Evolutionary conservation across 1,284 basidiomycete genomes (phyloP).

Genomic region (Takashimella tepidaria): DNA sequence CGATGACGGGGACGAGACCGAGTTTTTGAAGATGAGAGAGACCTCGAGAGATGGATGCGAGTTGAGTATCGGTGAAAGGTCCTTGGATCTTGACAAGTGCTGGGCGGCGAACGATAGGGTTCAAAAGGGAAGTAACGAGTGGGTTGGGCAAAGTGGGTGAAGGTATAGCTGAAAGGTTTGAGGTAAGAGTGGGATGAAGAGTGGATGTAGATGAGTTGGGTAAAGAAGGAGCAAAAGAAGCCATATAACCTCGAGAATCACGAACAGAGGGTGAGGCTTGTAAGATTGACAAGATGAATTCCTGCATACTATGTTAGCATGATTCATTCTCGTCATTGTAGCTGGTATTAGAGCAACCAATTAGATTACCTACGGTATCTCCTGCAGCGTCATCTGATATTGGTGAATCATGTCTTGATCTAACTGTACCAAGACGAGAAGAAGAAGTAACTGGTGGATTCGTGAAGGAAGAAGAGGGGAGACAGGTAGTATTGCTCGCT

Average conservation of each 20-base stretch:
- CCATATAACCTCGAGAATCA: slow-evolving; percentile 84
- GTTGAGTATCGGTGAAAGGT: slow-evolving; percentile 90
- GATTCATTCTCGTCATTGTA: too few relatives aligned
- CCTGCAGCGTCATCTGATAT: slow-evolving; percentile 13
- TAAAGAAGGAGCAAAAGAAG: slow-evolving; percentile 61
- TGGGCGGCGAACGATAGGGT: slow-evolving; percentile 58
- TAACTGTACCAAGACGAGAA: not conserved
- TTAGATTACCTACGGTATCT: not conserved
- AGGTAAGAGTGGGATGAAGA: slow-evolving; percentile 47
- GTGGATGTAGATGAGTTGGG: slow-evolving; percentile 18
- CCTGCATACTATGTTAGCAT: too few relatives aligned
- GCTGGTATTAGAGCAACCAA: too few relatives aligned
- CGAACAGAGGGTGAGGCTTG: slow-evolving; percentile 86
- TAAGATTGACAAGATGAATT: slow-evolving; percentile 93
- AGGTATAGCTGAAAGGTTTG: slow-evolving; percentile 4
- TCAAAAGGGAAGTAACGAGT: slow-evolving; percentile 73
- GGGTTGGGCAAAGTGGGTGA: slow-evolving; percentile 48
- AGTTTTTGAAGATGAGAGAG: slow-evolving; percentile 93
- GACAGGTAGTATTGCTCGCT: too few relatives aligned
- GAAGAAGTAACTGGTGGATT: not conserved
- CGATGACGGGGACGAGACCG: slow-evolving; percentile 89
- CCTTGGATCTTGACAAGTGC: slow-evolving; percentile 97
- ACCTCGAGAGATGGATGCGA: slow-evolving; percentile 87
- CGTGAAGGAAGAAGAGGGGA: not conserved
- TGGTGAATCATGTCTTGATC: slow-evolving; percentile 16